phyloP scores from a whole-genome alignment of 2,329 filamentous ascomycete genomes.

The Fusarium sp. region DNA sequence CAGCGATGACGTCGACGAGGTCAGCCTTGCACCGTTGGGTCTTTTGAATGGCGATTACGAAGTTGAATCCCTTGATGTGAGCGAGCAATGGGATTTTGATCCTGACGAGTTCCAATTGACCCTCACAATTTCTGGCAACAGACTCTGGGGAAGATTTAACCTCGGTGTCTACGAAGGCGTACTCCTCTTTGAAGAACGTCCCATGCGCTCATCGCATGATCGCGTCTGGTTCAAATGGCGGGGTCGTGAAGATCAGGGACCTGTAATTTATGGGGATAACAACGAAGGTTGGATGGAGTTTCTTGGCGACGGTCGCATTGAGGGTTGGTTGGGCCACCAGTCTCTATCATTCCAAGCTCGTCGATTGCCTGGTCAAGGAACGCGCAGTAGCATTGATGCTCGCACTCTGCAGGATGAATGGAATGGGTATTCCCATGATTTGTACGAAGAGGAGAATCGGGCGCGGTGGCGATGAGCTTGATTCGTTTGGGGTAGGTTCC shows the following conservation, averaged over 20 bases:
- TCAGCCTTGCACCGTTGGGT: constrained; percentile 41
- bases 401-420: constrained; percentile 42
- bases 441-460: constrained; percentile 43
- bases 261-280: constrained; percentile 39
- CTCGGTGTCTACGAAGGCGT: constrained; percentile 55
- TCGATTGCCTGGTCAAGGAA: constrained; percentile 42
- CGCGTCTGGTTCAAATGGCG: constrained; percentile 49
- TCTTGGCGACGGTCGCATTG: constrained; percentile 49
- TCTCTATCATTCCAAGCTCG: constrained; percentile 43
- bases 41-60: constrained; percentile 58
- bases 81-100: constrained; percentile 39
- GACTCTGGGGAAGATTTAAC: constrained; percentile 58
- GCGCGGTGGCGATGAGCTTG: constrained; percentile 28
- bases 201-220: constrained; percentile 44
- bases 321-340: constrained; percentile 45
- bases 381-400: constrained; percentile 43
- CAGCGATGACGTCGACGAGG: constrained; percentile 15
- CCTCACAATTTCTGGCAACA: constrained; percentile 51
- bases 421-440: constrained; percentile 42
- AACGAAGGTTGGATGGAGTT: constrained; percentile 50
- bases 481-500: background rate
- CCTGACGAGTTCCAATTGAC: constrained; percentile 47
- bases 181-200: constrained; percentile 52
- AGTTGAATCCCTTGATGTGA: constrained; percentile 45
- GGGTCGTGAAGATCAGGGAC: constrained; percentile 46